phyloP scores from a whole-genome alignment of 1,139 yeast species.

The Suhomyces bolitotheri region DNA sequence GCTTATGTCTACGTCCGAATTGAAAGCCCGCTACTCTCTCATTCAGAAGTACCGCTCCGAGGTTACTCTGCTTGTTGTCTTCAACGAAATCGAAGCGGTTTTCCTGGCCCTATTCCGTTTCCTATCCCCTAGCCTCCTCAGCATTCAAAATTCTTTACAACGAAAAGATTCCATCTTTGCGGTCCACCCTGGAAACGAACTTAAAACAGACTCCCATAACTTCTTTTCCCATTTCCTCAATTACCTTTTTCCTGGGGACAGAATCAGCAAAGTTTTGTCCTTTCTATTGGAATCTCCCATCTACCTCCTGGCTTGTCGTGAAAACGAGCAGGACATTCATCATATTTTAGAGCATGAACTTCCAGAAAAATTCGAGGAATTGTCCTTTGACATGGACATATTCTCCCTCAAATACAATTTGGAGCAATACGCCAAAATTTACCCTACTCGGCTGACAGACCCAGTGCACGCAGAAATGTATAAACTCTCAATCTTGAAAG shows the following conservation, averaged over 20 bases:
- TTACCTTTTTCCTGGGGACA: conserved; percentile 12
- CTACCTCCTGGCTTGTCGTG: conserved; percentile 1
- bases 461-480: conserved; percentile 7
- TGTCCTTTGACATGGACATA: conserved; percentile 12
- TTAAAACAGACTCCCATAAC: conserved; percentile 4
- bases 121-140: conserved; percentile 9
- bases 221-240: conserved; percentile 12
- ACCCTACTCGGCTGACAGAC: conserved; percentile 7
- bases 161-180: background rate
- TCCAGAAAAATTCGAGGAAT: conserved; percentile 11
- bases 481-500: conserved; percentile 17
- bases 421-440: conserved; percentile 11
- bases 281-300: conserved; percentile 7
- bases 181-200: conserved; percentile 1
- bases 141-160: background rate
- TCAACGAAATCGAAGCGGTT: conserved; percentile 11
- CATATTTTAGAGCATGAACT: background rate
- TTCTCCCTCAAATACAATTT: conserved; percentile 12
- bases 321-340: background rate
- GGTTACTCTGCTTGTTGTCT: conserved; percentile 7
- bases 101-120: conserved; percentile 13
- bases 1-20: conserved; percentile 10
- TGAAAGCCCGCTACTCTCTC: conserved; percentile 11
- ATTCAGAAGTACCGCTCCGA: conserved; percentile 14
- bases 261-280: conserved; percentile 5